Conservation (phyloP, 1,284 basidiomycete genomes). For the Cronartium ribicola region DNA sequence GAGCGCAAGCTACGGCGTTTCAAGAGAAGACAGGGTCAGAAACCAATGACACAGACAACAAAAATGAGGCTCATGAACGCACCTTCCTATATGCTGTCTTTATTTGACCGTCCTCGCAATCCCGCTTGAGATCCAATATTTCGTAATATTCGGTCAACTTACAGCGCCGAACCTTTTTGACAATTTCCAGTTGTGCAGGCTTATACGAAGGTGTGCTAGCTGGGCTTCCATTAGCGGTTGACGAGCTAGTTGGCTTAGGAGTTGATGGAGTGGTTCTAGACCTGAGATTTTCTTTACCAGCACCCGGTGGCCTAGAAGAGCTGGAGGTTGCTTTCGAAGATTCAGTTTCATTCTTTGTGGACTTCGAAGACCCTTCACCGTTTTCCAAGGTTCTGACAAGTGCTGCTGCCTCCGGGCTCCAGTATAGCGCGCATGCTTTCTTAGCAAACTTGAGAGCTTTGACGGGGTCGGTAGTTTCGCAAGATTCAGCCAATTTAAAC, state of each 20-base stretch:
- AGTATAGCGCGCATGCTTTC: slow-evolving; percentile 79
- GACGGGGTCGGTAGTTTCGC: slow-evolving; percentile 64
- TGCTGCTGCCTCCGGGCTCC: slow-evolving; percentile 70
- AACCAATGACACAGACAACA: slow-evolving; percentile 25
- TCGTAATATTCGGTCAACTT: slow-evolving; percentile 89
- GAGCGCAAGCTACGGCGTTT: slow-evolving; percentile 67
- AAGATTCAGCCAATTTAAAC: slow-evolving; percentile 61
- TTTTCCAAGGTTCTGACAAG: slow-evolving; percentile 62
- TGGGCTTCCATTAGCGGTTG: slow-evolving; percentile 2
- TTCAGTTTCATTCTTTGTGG: slow-evolving; percentile 61
- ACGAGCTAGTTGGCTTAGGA: slow-evolving; percentile 1
- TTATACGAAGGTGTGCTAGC: slow-evolving; percentile 59
- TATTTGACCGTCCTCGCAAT: slow-evolving; percentile 81
- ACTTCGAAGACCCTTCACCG: slow-evolving; percentile 55
- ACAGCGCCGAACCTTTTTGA: slow-evolving; percentile 79
- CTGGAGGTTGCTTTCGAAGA: slow-evolving; percentile 61
- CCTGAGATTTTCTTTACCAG: slow-evolving; percentile 46
- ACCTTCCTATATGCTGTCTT: slow-evolving; percentile 98
- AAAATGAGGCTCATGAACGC: slow-evolving; percentile 44
- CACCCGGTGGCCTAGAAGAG: slow-evolving; percentile 49
- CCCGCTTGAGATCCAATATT: slow-evolving; percentile 76
- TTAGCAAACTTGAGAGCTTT: slow-evolving; percentile 78
- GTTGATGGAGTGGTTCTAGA: slow-evolving; percentile 24
- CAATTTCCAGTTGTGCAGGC: slow-evolving; percentile 73
- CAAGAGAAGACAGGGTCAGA: background rate